Evolutionary conservation across 192 early-diverging fungal genomes (phyloP).

Genomic region (Backusella tarrabulga): DNA sequence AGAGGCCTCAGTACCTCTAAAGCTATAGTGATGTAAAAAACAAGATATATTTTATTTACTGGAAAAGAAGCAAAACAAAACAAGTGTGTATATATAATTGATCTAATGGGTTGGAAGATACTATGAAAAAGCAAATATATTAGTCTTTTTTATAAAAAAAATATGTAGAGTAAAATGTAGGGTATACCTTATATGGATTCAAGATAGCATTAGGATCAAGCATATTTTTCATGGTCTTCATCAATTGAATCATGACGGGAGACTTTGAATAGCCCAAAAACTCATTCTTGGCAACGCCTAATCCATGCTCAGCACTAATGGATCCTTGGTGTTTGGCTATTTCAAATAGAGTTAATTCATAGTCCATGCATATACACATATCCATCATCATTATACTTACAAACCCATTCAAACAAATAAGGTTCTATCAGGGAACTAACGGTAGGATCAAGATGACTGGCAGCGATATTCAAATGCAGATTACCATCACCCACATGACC

Average conservation of each 20-base stretch:
- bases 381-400: slow-evolving; percentile 25
- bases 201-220: slow-evolving; percentile 95
- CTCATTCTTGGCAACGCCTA: slow-evolving; percentile 78
- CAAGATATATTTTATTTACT: background rate
- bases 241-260: slow-evolving; percentile 74
- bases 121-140: background rate
- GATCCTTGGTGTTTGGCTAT: slow-evolving; percentile 40
- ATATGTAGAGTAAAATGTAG: background rate
- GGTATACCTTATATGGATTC: slow-evolving; percentile 75
- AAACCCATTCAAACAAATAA: slow-evolving; percentile 88
- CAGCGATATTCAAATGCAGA: slow-evolving; percentile 90
- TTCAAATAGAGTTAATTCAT: background rate
- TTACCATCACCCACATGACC: slow-evolving; percentile 99
- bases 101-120: slow-evolving; percentile 7
- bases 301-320: slow-evolving; percentile 42
- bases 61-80: background rate
- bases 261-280: slow-evolving; percentile 85
- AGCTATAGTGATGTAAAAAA: background rate
- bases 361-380: background rate
- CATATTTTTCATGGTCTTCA: slow-evolving; percentile 83
- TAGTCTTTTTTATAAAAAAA: background rate
- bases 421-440: slow-evolving; percentile 84
- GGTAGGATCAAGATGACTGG: slow-evolving; percentile 57
- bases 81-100: background rate
- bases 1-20: background rate